A percentile compares a stretch with the other conserved stretches of the same genome.
Conservation (phyloP, 2,329 filamentous ascomycete species). For the Drechslerella stenobrocha region DNA sequence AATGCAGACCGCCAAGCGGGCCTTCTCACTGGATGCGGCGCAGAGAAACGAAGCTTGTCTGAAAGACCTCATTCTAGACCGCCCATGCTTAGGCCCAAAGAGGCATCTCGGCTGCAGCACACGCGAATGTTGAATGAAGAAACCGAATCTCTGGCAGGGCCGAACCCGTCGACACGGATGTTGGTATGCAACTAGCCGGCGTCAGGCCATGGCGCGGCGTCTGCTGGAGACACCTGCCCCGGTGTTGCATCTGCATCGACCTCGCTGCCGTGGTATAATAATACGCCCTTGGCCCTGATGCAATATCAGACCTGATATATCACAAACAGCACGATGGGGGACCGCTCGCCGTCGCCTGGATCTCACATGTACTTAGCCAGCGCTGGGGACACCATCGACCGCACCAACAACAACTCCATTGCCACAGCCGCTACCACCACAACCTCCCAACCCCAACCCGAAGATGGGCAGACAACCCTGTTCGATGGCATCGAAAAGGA, state of each 20-base stretch:
- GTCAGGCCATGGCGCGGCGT: conserved; percentile 1
- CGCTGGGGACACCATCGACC: conserved; percentile 12
- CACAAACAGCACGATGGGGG: not conserved
- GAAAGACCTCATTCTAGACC: conserved; percentile 7
- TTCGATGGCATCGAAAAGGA: not conserved
- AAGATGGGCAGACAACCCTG: not conserved
- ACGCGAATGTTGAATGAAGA: conserved; percentile 3
- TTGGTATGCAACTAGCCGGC: conserved; percentile 1
- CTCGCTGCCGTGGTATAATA: not conserved
- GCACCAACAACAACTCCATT: conserved; percentile 15
- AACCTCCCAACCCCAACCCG: not conserved
- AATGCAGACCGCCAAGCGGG: conserved; percentile 1
- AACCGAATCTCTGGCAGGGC: not conserved
- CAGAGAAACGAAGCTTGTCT: not conserved
- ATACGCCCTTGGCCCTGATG: not conserved
- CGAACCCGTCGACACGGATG: not conserved
- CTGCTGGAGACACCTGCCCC: not conserved
- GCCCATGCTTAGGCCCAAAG: not conserved
- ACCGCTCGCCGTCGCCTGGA: not conserved
- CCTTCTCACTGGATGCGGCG: not conserved
- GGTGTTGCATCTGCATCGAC: not conserved
- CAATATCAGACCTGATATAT: not conserved
- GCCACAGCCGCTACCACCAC: not conserved
- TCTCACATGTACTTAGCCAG: conserved; percentile 19
- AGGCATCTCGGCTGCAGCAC: conserved; percentile 3